Evolutionary conservation across 352 stramenopile genomes (phyloP).

Genomic region (Peronospora tabacina): DNA sequence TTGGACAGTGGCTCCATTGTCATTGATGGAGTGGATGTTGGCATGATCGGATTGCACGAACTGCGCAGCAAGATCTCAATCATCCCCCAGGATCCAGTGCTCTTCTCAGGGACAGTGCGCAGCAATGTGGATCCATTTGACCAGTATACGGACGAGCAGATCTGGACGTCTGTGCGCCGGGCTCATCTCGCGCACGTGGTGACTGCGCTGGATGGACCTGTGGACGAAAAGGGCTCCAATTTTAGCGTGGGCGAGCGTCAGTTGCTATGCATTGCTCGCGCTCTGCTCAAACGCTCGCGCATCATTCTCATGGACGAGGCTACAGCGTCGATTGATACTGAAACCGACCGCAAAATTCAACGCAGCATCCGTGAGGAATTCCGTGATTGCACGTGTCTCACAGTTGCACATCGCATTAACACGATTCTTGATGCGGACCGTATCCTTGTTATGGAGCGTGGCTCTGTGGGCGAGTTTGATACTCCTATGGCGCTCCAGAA

Average conservation of each 20-base stretch:
- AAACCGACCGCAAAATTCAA: conserved; percentile 88
- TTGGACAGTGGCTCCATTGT: conserved; percentile 55
- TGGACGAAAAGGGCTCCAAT: conserved; percentile 90
- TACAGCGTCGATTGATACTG: conserved; percentile 87
- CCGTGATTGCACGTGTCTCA: conserved; percentile 88
- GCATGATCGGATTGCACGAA: conserved; percentile 42
- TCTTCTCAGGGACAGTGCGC: conserved; percentile 91
- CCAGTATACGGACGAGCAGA: conserved; percentile 80
- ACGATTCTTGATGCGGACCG: conserved; percentile 95
- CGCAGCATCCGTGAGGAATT: conserved; percentile 91
- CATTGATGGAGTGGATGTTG: conserved; percentile 62
- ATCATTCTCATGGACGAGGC: conserved; percentile 98
- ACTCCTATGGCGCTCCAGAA: conserved; percentile 67
- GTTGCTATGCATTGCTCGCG: conserved; percentile 92
- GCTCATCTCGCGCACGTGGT: conserved; percentile 71
- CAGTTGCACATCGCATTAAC: conserved; percentile 95
- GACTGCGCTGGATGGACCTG: conserved; percentile 33
- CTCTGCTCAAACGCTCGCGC: conserved; percentile 84
- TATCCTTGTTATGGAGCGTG: conserved; percentile 93
- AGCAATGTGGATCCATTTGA: conserved; percentile 91
- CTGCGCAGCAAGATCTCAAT: conserved; percentile 70
- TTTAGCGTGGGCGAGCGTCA: conserved; percentile 94
- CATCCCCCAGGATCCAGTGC: conserved; percentile 91
- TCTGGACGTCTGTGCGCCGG: conserved; percentile 78
- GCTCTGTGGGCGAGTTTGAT: conserved; percentile 91